Evolutionary conservation across 2,329 filamentous ascomycete species (phyloP), one percentile per base, ranked within the genome.

Genomic region (Blastomyces gilchristii): DNA sequence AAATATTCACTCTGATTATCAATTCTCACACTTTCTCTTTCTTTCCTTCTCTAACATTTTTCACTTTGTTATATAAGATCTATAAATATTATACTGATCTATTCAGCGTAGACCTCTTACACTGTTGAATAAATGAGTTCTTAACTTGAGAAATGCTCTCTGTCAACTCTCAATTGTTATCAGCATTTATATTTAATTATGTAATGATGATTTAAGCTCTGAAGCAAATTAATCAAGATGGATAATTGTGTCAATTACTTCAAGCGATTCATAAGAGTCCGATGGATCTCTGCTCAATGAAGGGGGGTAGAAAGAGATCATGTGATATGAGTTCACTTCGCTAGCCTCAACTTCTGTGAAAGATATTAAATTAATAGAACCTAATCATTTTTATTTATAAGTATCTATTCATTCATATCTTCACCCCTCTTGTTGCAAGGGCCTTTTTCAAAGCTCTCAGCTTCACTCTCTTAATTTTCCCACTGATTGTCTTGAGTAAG

Each of bases 401-500:
- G 31, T n/a, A 56, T 28, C 16, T n/a, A 56, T n/a, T 31, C 22
- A 22, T 57, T 37, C 52, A 57, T 28, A 56, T 62, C 43, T 58
- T 57, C 1, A 37, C 49, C 3, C 25, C 37, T 31, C 41, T 65
- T 45, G 34, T 58, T 49, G 41, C 64, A 45, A 71, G 65, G 52
- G 67, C 66, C 72, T 70, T 75, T 64, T 77, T 75, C 68, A 74
- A 67, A 62, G 69, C 68, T 68, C 75, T 76, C 62, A 77, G 63
- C 62, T 75, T 71, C 34, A 71, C 74, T 61, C 75, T 66, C 63
- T 71, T 70, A 52, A 74, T 74, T 67, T 74, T 74, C n/a, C 72
- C 72, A 62, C 70, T 73, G 18, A 76, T 75, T 0, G 76, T 78
- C 68, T 76, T 77, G 4, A 75, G 75, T 60, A 77, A 63, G 62